Evolutionary conservation across 202 grass and related monocot genomes (phyloP), one percentile per base, ranked within the genome.

Genomic region (Panicum hallii): DNA sequence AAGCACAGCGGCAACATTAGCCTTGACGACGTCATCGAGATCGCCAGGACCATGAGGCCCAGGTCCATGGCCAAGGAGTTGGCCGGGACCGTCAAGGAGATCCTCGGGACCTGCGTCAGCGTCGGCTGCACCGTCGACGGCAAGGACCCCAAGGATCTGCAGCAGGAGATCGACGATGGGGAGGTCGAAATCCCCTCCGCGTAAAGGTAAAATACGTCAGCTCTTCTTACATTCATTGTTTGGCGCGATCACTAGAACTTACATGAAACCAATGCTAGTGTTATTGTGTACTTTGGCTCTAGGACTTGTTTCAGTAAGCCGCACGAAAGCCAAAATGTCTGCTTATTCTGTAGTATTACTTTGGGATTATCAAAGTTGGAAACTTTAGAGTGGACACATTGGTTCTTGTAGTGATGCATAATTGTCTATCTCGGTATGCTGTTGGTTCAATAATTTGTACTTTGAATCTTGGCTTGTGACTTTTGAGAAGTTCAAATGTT

Each of bases 31-130:
- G 89, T 96, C 63, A 70, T 96, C 30, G 91, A 93, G 86, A 96
- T 96, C 62, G 89, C 94, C 44, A 85, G 77, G 75, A 86, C 79
- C 48, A 96, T 96, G 94, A 83, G 32, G 67, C 5, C 50, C 15
- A 77, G 94, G 72, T 96, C 94, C 81, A 96, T 96, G 94, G 94
- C 94, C 73, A 96, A 96, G 91, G 94, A 96, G 9, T 70, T 96
- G 41, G 3, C 91, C 55, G 94, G 94, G 14, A 89, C 91, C 3
- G 82, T 96, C 45, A 96, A 93, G 87, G 94, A 96, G 88, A 96
- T 96, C 63, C 82, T 96, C 9, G 94, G 94, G 11, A 96, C 94
- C 22, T 96, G 94, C 80, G 94, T 96, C 78, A 93, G 91, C 65
- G 94, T 96, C 0, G 94, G 94, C 3, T 96, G 94, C 74, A 96